phyloP scores from a whole-genome alignment of 352 stramenopile genomes.

The Pythium guiyangense region DNA sequence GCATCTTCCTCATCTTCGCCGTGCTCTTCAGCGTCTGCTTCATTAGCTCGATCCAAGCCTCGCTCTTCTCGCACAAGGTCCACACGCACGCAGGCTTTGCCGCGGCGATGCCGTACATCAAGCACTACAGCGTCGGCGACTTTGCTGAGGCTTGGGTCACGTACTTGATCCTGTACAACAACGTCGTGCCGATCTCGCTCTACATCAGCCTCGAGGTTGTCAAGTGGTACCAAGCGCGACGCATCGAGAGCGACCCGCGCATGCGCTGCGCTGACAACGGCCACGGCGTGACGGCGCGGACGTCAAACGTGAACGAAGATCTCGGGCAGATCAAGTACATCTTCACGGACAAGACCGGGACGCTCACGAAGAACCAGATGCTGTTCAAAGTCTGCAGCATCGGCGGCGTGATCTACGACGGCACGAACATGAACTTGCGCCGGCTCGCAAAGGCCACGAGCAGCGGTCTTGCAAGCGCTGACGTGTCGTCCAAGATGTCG shows the following conservation, averaged over 20 bases:
- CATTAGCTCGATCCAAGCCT: constrained; percentile 61
- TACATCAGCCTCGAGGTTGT: constrained; percentile 97
- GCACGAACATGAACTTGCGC: constrained; percentile 51
- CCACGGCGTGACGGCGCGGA: constrained; percentile 77
- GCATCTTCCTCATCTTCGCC: constrained; percentile 81
- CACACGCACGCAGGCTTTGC: constrained; percentile 18
- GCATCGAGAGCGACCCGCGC: constrained; percentile 86
- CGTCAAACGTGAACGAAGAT: constrained; percentile 93
- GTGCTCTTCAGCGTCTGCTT: constrained; percentile 68
- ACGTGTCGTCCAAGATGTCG: neutral
- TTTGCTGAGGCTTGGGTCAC: constrained; percentile 72
- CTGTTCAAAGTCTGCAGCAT: constrained; percentile 93
- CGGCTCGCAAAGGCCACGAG: constrained; percentile 23
- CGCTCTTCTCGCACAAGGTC: constrained; percentile 36
- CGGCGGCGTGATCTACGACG: constrained; percentile 88
- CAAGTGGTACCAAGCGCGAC: constrained; percentile 93
- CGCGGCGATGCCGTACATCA: constrained; percentile 25
- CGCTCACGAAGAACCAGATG: constrained; percentile 99
- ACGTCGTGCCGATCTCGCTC: constrained; percentile 95
- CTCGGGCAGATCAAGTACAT: constrained; percentile 98
- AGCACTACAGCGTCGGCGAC: constrained; percentile 24
- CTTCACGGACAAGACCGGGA: constrained; percentile 99
- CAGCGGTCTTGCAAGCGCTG: constrained; percentile 12
- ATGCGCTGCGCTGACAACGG: constrained; percentile 52
- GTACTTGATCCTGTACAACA: constrained; percentile 87